Evolutionary conservation across 176 grass and related monocot species (phyloP).

Genomic region (sorghum (Sorghum bicolor)): Sorghum_bicolor_NCBIv3 NC_012875.2:60306501-60307000

Average conservation of each 20-base stretch:
- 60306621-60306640: background rate
- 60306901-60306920: slow-evolving; percentile 86
- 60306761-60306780: slow-evolving; percentile 59
- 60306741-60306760: slow-evolving; percentile 54
- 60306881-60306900: slow-evolving; percentile 53
- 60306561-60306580: slow-evolving; percentile 39
- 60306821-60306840: slow-evolving; percentile 63
- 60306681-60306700: background rate
- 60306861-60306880: slow-evolving; percentile 56
- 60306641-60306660: background rate
- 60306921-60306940: slow-evolving; percentile 42
- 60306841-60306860: slow-evolving; percentile 54
- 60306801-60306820: slow-evolving; percentile 80
- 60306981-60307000: background rate
- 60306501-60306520: background rate
- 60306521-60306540: too few species aligned
- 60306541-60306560: slow-evolving; percentile 51
- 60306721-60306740: slow-evolving; percentile 68
- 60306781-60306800: slow-evolving; percentile 61
- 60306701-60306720: slow-evolving; percentile 32
- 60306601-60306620: background rate
- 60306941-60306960: slow-evolving; percentile 69
- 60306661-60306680: background rate
- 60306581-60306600: background rate
- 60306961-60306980: background rate